Base-by-base conservation (phyloP, 805 yeast species). In the Scheffersomyces stipitis region DNA sequence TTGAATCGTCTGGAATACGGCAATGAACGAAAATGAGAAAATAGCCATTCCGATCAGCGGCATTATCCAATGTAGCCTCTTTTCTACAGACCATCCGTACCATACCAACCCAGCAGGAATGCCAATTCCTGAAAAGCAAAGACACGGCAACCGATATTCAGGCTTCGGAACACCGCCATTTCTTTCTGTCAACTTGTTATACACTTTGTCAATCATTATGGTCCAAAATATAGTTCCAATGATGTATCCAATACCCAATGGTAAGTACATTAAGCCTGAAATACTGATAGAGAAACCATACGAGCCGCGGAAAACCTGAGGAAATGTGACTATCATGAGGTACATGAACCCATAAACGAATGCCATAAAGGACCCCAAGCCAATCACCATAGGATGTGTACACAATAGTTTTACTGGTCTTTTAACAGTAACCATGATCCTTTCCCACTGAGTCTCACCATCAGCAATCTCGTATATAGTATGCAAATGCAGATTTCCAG, bases 331-430 rank as follows among this genome's bases (percentile, higher is more conserved):
- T 30, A 66, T 56, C 69, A 66, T 62, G 38, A 66, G 45, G 44
- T 66, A 66, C 61, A 66, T 55, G 39, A 66, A 64, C n/a, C 69
- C 70, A 40, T 66, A 66, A 8, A 60, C 57, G 45, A 66, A 62
- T 2, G 71, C 71, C 69, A 66, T 62, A 43, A 63, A 66, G 8
- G 68, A 55, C 1, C 72, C 71, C 37, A 66, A 52, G 1, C 71
- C 71, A 27, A 63, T 45, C 12, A 66, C 52, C 64, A 66, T 63
- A 2, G 71, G 70, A 40, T 66, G 63, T 14, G 59, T 52, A 38
- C 49, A 48, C 7, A 66, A 49, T 16, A 66, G 52, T 18, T 58
- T 54, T 15, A 66, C 26, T 4, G 72, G 71, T 28, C 71, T 44
- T 14, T 54, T 43, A 42, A 64, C 51, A 4, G 62, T 54, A 12